Percentiles rank a stretch among this genome's conserved stretches.
phyloP scores from a whole-genome alignment of 139 green algal genomes.

The Spirogloea muscicola region DNA sequence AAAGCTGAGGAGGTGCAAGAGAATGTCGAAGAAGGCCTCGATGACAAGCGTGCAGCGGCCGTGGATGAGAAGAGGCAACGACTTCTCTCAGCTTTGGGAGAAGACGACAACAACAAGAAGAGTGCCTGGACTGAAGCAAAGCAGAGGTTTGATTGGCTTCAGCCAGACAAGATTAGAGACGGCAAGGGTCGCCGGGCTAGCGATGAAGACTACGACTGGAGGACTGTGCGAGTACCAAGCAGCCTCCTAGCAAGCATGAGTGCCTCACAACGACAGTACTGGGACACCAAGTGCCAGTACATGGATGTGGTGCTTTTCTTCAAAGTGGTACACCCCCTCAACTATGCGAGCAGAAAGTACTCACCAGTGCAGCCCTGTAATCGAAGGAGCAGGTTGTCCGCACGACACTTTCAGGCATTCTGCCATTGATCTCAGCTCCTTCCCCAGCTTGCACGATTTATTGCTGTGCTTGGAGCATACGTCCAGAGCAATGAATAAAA shows the following conservation, averaged over 20 bases:
- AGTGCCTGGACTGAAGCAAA: conserved; percentile 18
- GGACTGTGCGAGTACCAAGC: conserved; percentile 74
- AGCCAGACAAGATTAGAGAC: conserved; percentile 42
- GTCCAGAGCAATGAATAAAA: too few species aligned
- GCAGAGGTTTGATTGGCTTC: conserved; percentile 36
- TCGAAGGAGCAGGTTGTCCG: too few species aligned
- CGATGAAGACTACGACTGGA: conserved; percentile 62
- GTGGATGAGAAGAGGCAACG: conserved; percentile 11
- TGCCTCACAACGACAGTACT: conserved; percentile 81
- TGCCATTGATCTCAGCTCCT: too few species aligned
- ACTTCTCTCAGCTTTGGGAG: conserved; percentile 29
- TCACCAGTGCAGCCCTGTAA: too few species aligned
- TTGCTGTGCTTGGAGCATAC: too few species aligned
- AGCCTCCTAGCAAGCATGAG: conserved; percentile 70
- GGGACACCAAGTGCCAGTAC: conserved; percentile 85
- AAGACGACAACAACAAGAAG: conserved; percentile 22
- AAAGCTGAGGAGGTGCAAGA: not conserved
- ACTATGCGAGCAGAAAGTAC: too few species aligned
- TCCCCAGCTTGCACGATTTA: too few species aligned
- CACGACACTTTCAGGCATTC: too few species aligned
- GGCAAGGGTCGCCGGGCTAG: conserved; percentile 20
- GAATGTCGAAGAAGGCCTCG: not conserved
- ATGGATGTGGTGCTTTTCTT: conserved; percentile 73
- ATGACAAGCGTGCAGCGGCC: not conserved
- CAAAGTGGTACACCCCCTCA: conserved; percentile 68